Base-by-base conservation (phyloP, 2,329 filamentous ascomycete species). In the Mycosphaerella sp. region DNA sequence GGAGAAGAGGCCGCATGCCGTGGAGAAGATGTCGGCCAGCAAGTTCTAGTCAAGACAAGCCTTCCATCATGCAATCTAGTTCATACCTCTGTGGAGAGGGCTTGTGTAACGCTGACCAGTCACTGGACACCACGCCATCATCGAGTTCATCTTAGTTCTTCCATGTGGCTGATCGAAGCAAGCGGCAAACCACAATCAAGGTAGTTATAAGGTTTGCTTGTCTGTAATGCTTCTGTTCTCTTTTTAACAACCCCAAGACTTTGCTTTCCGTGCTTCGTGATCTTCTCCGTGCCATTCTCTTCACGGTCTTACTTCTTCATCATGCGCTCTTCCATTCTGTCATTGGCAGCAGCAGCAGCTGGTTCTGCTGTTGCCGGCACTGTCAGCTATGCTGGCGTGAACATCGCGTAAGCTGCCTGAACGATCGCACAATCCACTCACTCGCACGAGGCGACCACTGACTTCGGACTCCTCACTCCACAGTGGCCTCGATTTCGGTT, bases 401-500 rank as follows among this genome's bases (percentile, higher is more conserved):
- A 66, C 57, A 66, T 67, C 44, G 59, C 60, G 30, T 32, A 32
- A 32, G 30, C 30, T 6, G 9, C 4, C 13, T 32, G 4, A 2
- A 32, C n/a, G n/a, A n/a, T n/a, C n/a, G n/a, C n/a, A 10, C 9
- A 3, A n/a, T n/a, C 8, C 9, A 10, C 9, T 32, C 30, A 32
- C 30, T 32, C 9, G 9, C 30, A 32, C 9, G 13, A 10, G 13
- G 9, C 4, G 3, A 32, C 4, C 30, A 32, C 30, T 21, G 21
- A 21, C 21, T 21, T 21, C 21, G 21, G 21, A 21, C 21, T 21
- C 21, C 21, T 21, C 21, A 6, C 21, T 21, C 21, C 6, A 32
- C 3, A 32, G 30, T 9, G 65, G 66, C 21, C 64, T 67, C 41
- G 66, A 68, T 48, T 68, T 68, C 41, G 65, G 65, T 41, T 64